Conservation (phyloP, 2,329 filamentous ascomycete species). For the Hyphodiscus sp. region DNA sequence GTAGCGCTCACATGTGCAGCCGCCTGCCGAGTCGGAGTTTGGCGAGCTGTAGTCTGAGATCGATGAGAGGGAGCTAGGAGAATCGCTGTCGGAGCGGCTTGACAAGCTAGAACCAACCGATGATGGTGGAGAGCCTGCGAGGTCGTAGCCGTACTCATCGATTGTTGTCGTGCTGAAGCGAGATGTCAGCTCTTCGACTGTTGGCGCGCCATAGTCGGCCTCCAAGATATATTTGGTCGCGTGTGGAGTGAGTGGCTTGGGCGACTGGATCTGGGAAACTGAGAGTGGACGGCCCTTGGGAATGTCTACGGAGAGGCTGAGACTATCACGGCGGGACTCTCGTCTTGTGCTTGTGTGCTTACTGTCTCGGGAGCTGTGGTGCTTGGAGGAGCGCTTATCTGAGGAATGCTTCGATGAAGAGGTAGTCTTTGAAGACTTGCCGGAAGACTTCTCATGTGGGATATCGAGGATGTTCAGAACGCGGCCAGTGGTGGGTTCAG, state of each 20-base stretch:
- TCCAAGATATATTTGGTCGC: conserved; percentile 83
- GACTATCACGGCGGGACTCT: conserved; percentile 35
- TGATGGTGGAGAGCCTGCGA: conserved; percentile 55
- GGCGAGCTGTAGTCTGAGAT: conserved; percentile 74
- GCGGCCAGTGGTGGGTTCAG: conserved; percentile 93
- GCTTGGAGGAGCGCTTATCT: conserved; percentile 35
- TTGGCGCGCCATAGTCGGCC: conserved; percentile 66
- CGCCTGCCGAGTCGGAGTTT: conserved; percentile 64
- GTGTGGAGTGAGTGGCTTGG: conserved; percentile 82
- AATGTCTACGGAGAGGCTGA: conserved; percentile 56
- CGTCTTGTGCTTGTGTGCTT: conserved; percentile 32
- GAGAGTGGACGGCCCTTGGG: conserved; percentile 85
- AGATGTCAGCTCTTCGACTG: conserved; percentile 71
- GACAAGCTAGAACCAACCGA: conserved; percentile 66
- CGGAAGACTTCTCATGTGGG: conserved; percentile 47
- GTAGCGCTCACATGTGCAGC: conserved; percentile 92
- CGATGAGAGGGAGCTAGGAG: conserved; percentile 57
- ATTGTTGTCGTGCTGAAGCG: conserved; percentile 61
- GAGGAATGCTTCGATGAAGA: conserved; percentile 35
- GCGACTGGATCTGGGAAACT: conserved; percentile 81
- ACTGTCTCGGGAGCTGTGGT: conserved; percentile 34
- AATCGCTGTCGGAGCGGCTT: conserved; percentile 67
- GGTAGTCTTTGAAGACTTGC: conserved; percentile 34
- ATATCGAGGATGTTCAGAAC: conserved; percentile 97
- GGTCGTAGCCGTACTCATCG: conserved; percentile 44